Base-by-base conservation (phyloP, 2,329 filamentous ascomycete genomes). In the Sclerotinia sclerotiorum region DNA sequence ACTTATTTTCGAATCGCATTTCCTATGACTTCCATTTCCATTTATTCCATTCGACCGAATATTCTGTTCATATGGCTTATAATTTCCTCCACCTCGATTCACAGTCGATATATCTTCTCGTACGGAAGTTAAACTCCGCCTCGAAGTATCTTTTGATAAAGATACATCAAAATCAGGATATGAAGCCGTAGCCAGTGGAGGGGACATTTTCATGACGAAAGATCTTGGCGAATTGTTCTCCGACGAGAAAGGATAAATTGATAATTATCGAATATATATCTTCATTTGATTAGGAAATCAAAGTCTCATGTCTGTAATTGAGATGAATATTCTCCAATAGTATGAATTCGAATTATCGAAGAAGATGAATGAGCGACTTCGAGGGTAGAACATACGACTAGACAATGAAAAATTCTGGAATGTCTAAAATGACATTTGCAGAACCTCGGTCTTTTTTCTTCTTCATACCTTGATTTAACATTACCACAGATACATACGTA, bases 1-100 rank as follows among this genome's bases (percentile, higher is more conserved):
- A 8, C 44, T 52, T 44, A 67, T 52, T 60, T 61, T 67, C 17
- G 65, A 67, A 61, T 61, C 65, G 44, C 39, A 54, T 65, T 55
- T 55, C 49, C 13, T 21, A 46, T 65, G 24, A n/a, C 6, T 55
- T 7, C 6, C 11, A 39, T 21, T 39, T 60, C n/a, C 60, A 51
- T 51, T 46, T 4, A 51, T 49, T 27, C 21, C 46, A 62, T 24
- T 19, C 3, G 24, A 24, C 7, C 46, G 46, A 42, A 39, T 27
- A 17, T 27, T 39, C 15, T 21, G 46, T 17, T 39, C 46, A 15
- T 27, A 62, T 11, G 46, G 46, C 19, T 11, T 39, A 5, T 39
- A 13, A n/a, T 62, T 51, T 5, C n/a, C 46, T 2, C 29, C 46
- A 21, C 27, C 10, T 13, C 29, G 21, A 62, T 27, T 44, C 35